These are phyloP conservation scores for Cytospora schulzeri DNA, from an alignment of 2,329 filamentous ascomycete genomes.

Conservation along the genomic window DNA sequence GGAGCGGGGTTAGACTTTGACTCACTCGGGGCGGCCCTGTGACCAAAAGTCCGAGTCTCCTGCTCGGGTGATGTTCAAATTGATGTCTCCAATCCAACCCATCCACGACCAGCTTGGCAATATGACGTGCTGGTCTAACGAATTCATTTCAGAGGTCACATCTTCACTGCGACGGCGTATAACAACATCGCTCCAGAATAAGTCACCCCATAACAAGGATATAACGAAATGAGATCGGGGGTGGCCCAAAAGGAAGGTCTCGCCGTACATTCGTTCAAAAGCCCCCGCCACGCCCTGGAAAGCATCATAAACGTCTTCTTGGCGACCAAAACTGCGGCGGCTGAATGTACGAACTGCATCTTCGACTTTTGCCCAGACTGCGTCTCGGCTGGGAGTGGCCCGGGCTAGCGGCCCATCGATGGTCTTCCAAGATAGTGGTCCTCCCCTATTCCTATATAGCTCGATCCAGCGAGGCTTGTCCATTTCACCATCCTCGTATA, in stretches of 20 bases:
- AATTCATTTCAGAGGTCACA: not conserved
- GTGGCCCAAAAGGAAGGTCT: slow-evolving; percentile 11
- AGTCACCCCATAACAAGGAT: slow-evolving; percentile 1
- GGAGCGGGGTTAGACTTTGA: not conserved
- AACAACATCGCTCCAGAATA: not conserved
- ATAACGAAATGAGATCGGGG: slow-evolving; percentile 6
- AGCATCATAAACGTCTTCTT: slow-evolving; percentile 3
- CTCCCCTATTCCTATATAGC: not conserved
- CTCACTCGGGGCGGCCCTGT: too few relatives aligned
- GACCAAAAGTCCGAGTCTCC: too few relatives aligned
- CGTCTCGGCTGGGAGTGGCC: not conserved
- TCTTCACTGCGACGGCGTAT: not conserved
- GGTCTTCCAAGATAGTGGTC: not conserved
- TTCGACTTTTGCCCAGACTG: slow-evolving; percentile 3
- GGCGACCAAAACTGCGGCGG: slow-evolving; percentile 4
- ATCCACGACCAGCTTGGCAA: slow-evolving; percentile 16
- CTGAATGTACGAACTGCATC: not conserved
- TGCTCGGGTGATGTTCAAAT: not conserved
- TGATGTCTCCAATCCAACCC: slow-evolving; percentile 3
- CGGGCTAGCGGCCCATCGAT: slow-evolving; percentile 8
- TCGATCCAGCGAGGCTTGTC: slow-evolving; percentile 1
- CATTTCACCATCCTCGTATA: not conserved
- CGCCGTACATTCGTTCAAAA: not conserved
- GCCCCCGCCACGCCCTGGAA: slow-evolving; percentile 5
- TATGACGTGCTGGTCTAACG: not conserved